A percentile compares a stretch with the other conserved stretches of the same genome.
Conservation (phyloP, 768 basidiomycete genomes). For the Leccinum fibrillosum region DNA sequence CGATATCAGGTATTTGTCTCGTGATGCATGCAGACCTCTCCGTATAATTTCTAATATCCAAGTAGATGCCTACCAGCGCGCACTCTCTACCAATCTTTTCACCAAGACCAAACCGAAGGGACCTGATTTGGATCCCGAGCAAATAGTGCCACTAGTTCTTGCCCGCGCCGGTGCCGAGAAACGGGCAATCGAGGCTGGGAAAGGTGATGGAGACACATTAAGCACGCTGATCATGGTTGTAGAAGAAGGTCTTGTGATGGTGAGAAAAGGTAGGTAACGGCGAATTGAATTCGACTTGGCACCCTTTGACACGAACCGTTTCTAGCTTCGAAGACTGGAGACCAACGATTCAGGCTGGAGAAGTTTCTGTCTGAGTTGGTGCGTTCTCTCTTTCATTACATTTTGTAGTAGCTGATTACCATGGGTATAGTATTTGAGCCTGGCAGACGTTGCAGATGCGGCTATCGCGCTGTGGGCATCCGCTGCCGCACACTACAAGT, state of each 20-base stretch:
- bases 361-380: conserved; percentile 79
- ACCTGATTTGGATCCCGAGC: conserved; percentile 50
- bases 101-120: conserved; percentile 27
- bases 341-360: conserved; percentile 76
- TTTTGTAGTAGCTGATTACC: not conserved
- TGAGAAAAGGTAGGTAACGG: conserved; percentile 48
- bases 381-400: conserved; percentile 29
- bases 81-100: conserved; percentile 52
- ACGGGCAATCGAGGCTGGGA: conserved; percentile 46
- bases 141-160: conserved; percentile 59
- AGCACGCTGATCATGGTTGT: conserved; percentile 53
- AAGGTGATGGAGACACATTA: conserved; percentile 50
- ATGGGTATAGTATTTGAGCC: conserved; percentile 42
- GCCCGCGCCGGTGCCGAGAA: conserved; percentile 66
- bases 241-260: conserved; percentile 60
- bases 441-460: conserved; percentile 47
- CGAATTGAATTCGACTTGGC: not conserved
- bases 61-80: conserved; percentile 57
- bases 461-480: conserved; percentile 62
- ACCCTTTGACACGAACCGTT: not conserved
- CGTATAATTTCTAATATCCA: conserved; percentile 4
- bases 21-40: not conserved
- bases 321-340: conserved; percentile 63
- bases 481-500: conserved; percentile 63
- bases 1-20: conserved; percentile 21